Base-by-base conservation (phyloP, 2,329 filamentous ascomycete genomes). In the Penicillium oxalicum region DNA sequence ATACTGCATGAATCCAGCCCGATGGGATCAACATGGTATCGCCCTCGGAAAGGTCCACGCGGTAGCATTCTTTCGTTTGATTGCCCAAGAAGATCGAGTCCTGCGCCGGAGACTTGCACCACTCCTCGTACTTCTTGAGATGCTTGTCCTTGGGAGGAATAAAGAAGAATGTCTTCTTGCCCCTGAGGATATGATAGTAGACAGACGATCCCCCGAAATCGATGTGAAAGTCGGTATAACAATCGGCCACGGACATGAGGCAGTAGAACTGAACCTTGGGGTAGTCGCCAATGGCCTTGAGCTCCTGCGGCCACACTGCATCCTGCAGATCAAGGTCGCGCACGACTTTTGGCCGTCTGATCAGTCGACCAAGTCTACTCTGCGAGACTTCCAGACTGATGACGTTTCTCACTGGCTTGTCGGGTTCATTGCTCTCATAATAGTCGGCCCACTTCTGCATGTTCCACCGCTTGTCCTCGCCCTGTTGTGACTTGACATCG, bases 11-110 rank as follows among this genome's bases (percentile, higher is more conserved):
- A 45, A 86, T 86, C 83, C 83, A 86, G 18, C 83, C 83, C 32
- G 83, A 84, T 4, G 83, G 83, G 53, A 86, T 86, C 38, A 86
- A 70, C 78, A 86, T 85, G 3, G 83, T 86, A 60, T 86, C 83
- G 32, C 83, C 83, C 53, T 81, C 80, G 43, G 75, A 77, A 4
- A 86, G 73, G 61, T 86, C 82, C 38, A 86, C 81, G 41, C 83
- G 74, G 58, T 82, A 84, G 63, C 82, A 85, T 56, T 85, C 82
- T 52, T 82, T 82, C 13, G 81, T 82, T 55, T 83, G 76, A 49
- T 80, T 76, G 4, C 79, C 80, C 32, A 86, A 73, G 64, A 82
- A 86, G 9, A 81, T 84, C 52, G 77, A 80, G 51, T 84, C 82
- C 63, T 86, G 83, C 13, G 80, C 77, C 3, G 79, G 79, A 11